Conservation (phyloP, 23 red algal species). For the Gracilaria gracilis region DNA sequence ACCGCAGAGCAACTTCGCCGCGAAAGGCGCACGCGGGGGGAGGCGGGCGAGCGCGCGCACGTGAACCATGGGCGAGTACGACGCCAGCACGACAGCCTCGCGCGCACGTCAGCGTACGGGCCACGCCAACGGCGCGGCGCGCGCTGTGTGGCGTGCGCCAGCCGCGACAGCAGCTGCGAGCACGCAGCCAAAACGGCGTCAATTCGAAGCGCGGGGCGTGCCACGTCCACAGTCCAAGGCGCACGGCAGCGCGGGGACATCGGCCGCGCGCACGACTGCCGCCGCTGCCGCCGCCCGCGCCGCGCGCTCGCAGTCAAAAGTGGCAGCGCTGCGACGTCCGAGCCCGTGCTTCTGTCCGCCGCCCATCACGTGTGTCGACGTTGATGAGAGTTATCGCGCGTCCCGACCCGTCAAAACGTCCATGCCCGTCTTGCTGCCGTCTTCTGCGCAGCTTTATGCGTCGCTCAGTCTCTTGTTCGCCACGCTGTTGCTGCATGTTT, state of each 20-base stretch:
- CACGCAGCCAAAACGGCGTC: not conserved
- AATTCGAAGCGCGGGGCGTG: not conserved
- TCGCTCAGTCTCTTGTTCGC: constrained; percentile 19
- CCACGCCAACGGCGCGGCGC: not conserved
- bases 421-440: constrained; percentile 29
- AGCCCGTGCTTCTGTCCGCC: not conserved
- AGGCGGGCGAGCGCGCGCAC: not conserved
- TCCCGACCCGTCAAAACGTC: not conserved
- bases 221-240: not conserved
- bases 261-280: not conserved
- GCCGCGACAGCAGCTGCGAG: not conserved
- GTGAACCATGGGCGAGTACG: not conserved
- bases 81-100: not conserved
- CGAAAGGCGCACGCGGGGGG: not conserved
- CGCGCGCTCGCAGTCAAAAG: not conserved
- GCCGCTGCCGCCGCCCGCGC: not conserved
- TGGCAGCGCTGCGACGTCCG: not conserved
- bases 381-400: not conserved
- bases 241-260: not conserved
- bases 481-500: constrained; percentile 8
- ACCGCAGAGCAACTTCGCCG: not conserved
- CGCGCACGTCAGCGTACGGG: not conserved
- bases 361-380: not conserved
- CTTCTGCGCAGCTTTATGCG: constrained; percentile 29
- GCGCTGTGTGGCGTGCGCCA: constrained; percentile 14